Base-by-base conservation (phyloP, 345 rosid species). In the Eucalyptus regnans region DNA sequence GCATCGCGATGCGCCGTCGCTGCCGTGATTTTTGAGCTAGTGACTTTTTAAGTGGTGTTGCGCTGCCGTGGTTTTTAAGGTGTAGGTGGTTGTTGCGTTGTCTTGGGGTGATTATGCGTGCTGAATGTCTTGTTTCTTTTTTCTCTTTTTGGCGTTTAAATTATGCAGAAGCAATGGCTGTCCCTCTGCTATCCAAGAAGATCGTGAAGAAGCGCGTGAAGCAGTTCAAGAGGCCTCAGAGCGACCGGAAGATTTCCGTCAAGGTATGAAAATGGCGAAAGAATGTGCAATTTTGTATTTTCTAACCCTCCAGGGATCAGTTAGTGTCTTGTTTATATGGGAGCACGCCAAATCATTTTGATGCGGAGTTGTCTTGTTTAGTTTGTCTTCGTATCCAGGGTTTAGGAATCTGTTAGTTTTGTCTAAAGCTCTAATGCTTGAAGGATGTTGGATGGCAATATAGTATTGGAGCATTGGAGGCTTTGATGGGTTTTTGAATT, bases 191-290 rank as follows among this genome's bases (percentile, higher is more conserved):
- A 89, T 52, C 89, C 86, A 95, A 95, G 94, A 95, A 93, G 94
- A 92, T 93, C 66, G 93, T 94, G 90, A 95, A 95, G 97, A 95
- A 95, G 95, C 92, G 96, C 44, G 92, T 89, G 86, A 94, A 95
- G 94, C 86, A 94, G 91, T 95, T 95, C 88, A 94, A 94, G 93
- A 92, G 96, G 92, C 95, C 97, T 4, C 95, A 95, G 88, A 90
- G 96, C 83, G 97, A 95, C 89, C 89, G 96, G n/a, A 93, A 94
- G 93, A 90, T 93, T 31, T 89, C 92, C 49, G 94, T 94, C 31
- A 94, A 94, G 96, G 96, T 94, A 86, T 18, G 15, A 49, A 9
- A 17, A 1, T 86, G 25, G 85, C 27, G 7, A 18, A 18, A 49
- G 56, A 23, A 41, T 13, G 15, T 18, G 25, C 50, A 31, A 86